Base-by-base conservation (phyloP, 192 early-diverging fungal species). In the Dimargaris cristalligena region DNA sequence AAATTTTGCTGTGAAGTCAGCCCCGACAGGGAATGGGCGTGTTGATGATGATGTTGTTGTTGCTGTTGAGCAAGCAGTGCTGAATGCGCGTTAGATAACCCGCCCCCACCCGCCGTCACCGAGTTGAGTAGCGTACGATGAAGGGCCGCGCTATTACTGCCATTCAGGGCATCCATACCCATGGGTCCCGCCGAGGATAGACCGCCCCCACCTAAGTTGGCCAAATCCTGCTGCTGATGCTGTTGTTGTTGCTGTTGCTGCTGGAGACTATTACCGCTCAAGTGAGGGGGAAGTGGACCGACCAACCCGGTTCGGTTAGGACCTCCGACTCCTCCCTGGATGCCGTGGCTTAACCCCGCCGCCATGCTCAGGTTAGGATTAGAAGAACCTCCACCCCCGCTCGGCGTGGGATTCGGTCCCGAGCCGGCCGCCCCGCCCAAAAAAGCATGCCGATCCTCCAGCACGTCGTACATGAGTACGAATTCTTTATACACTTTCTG, bases 401-500 rank as follows among this genome's bases (percentile, higher is more conserved):
- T 25, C 20, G 26, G n/a, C n/a, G n/a, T n/a, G n/a, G n/a, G n/a
- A n/a, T n/a, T n/a, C n/a, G n/a, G n/a, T n/a, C n/a, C 23, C 50
- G 13, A 8, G 26, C 8, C 13, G 2, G 14, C 23, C 28, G 14
- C 23, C 28, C 2, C 50, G 28, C 23, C 2, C 22, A 16, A 0
- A 26, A 23, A 52, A 26, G 50, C 50, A 26, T 52, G 50, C 48
- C 63, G 73, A 59, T 96, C 94, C 70, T 97, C 96, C 58, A 99
- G 70, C 29, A 82, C 72, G 62, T 97, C 91, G 69, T 87, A 94
- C 49, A 84, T 67, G 1, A 96, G 70, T 60, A 90, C 74, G 68
- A 80, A 88, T 47, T 99, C 94, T 72, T 89, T 85, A 65, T 89
- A 89, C 47, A 92, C 82, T 62, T 83, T 84, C 61, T 86, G 79